Evolutionary conservation across 2,329 filamentous ascomycete species (phyloP), one percentile per base, ranked within the genome.

Genomic region (Penicillium crustosum): DNA sequence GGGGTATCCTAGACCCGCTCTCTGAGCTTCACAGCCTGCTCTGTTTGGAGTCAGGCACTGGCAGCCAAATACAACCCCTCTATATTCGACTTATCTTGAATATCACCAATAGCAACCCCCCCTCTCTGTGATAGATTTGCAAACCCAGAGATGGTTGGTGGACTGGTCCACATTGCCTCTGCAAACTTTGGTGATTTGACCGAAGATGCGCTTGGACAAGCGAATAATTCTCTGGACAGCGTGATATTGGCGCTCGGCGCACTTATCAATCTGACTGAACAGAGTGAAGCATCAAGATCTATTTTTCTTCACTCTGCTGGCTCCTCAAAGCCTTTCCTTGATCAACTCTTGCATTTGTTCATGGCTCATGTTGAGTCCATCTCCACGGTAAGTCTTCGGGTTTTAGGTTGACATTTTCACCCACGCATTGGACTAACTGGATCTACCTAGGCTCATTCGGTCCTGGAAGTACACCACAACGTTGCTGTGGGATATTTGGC

Each of bases 401-500:
- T 23, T 35, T 36, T 12, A 10, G n/a, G 19, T 10, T 35, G 19
- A 6, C 6, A 6, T 17, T 44, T 38, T 29, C 25, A 10, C 23
- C 13, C 9, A 52, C 48, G 25, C 4, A 38, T 52, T 17, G n/a
- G 50, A 36, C 61, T 68, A 55, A 65, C 60, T 41, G 59, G 45
- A 50, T 51, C 13, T 33, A 15, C 17, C 54, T 36, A 83, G 80
- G 82, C 81, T 55, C 73, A 81, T 61, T 83, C 81, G 6, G 76
- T 83, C 57, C 75, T 91, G 68, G 90, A 93, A 70, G 88, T 87
- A 27, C 87, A 89, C 59, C 82, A 89, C 50, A 91, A 93, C 65
- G 91, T 97, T 29, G 88, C 89, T 1, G 86, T 93, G 71, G 93
- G 91, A 17, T 97, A 96, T 71, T 81, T 97, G 25, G 87, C 91